A percentile compares a stretch with the other conserved stretches of the same genome.
Evolutionary conservation across 1,284 basidiomycete species (phyloP).

Genomic region (Dichomitus squalens): DNA sequence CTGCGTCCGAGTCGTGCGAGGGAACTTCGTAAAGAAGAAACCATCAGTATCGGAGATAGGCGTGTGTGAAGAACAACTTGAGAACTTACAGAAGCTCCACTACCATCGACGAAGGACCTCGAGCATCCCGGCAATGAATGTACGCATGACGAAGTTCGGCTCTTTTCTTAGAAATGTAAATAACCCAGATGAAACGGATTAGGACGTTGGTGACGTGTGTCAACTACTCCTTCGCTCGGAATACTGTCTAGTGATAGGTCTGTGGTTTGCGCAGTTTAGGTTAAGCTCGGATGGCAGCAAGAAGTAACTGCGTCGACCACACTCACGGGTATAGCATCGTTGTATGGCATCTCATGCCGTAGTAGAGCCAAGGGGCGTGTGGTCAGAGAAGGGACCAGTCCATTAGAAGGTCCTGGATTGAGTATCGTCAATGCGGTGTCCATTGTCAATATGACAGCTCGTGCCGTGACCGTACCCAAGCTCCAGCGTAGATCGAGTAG

Average conservation of each 20-base stretch:
- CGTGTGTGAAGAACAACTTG: not conserved
- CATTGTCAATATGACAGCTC: not conserved
- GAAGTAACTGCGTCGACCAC: constrained; percentile 30
- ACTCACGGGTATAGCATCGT: constrained; percentile 56
- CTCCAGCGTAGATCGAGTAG: constrained; percentile 71
- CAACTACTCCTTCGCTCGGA: not conserved
- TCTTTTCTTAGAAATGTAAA: constrained; percentile 69
- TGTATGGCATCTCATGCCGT: constrained; percentile 76
- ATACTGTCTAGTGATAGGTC: constrained; percentile 59
- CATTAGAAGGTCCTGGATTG: constrained; percentile 67
- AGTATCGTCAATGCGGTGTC: not conserved
- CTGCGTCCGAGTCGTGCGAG: constrained; percentile 37
- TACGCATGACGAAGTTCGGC: constrained; percentile 54
- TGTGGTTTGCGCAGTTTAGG: constrained; percentile 33
- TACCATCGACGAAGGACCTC: constrained; percentile 85
- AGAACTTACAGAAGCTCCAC: constrained; percentile 91
- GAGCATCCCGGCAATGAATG: constrained; percentile 71
- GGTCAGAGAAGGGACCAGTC: constrained; percentile 82
- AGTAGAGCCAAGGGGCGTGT: constrained; percentile 65
- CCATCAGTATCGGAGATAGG: not conserved
- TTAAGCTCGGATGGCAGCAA: not conserved
- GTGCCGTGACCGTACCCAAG: constrained; percentile 79
- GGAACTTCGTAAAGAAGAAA: constrained; percentile 44
- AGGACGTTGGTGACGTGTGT: constrained; percentile 68
- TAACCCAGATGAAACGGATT: constrained; percentile 82